Conservation (phyloP, 1,284 basidiomycete genomes). For the Ganoderma lucidum region DNA sequence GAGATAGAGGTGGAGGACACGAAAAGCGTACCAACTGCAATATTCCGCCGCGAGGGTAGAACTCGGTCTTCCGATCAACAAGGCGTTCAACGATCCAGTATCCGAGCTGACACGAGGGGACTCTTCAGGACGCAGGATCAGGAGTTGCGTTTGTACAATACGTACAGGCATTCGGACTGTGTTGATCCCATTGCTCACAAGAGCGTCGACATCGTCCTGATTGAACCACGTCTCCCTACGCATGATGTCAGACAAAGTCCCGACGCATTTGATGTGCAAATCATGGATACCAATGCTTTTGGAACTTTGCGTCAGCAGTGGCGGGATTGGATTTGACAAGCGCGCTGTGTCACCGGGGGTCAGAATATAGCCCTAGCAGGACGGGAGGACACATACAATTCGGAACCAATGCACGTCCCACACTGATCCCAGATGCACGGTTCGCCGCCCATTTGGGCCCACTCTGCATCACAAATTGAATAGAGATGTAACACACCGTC, state of each 20-base stretch:
- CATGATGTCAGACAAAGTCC: conserved; percentile 6
- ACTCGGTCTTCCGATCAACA: conserved; percentile 67
- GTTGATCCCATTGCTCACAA: conserved; percentile 67
- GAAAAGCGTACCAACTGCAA: conserved; percentile 57
- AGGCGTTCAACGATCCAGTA: conserved; percentile 83
- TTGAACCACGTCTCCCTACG: conserved; percentile 74
- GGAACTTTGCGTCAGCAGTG: conserved; percentile 65
- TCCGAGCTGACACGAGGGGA: conserved; percentile 58
- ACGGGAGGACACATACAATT: conserved; percentile 53
- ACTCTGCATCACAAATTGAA: conserved; percentile 49
- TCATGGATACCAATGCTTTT: conserved; percentile 63
- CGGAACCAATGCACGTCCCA: conserved; percentile 61
- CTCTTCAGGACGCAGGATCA: neutral
- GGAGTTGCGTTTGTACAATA: conserved; percentile 8
- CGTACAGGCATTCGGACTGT: conserved; percentile 78
- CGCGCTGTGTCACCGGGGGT: conserved; percentile 45
- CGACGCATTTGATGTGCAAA: neutral
- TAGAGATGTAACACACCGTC: neutral
- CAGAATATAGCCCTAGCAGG: neutral
- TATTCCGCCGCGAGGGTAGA: conserved; percentile 75
- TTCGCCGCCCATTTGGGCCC: conserved; percentile 72
- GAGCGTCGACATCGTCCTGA: conserved; percentile 61
- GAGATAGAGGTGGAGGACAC: neutral
- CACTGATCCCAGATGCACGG: conserved; percentile 53
- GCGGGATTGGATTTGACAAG: conserved; percentile 67